Percentiles rank a stretch among this genome's conserved stretches.
Evolutionary conservation across 2,329 filamentous ascomycete species (phyloP).

Genomic region (Aspergillus proliferans): DNA sequence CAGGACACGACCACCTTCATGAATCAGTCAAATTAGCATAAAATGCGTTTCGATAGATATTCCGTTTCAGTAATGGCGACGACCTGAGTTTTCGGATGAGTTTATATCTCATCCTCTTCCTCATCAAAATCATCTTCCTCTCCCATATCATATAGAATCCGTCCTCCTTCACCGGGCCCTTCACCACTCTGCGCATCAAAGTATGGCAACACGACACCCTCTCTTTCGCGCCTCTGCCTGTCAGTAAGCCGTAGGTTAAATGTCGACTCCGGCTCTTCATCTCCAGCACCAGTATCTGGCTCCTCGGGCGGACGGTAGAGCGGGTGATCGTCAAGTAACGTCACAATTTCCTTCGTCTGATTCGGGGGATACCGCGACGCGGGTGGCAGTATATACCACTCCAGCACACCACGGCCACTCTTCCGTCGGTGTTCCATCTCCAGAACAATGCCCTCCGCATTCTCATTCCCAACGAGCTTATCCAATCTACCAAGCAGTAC

Average conservation of each 20-base stretch:
- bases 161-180: constrained; percentile 72
- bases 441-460: constrained; percentile 61
- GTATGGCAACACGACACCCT: constrained; percentile 87
- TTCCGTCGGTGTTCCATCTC: constrained; percentile 82
- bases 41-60: not conserved
- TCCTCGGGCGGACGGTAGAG: constrained; percentile 53
- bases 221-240: constrained; percentile 77
- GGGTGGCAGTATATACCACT: constrained; percentile 58
- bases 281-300: constrained; percentile 35
- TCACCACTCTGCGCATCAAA: constrained; percentile 83
- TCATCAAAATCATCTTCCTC: constrained; percentile 95
- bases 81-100: not conserved
- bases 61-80: not conserved
- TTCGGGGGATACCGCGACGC: constrained; percentile 38
- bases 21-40: not conserved
- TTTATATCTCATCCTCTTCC: constrained; percentile 82
- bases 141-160: constrained; percentile 96
- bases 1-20: constrained; percentile 16
- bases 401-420: constrained; percentile 69
- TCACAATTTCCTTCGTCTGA: constrained; percentile 47
- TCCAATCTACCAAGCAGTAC: constrained; percentile 60
- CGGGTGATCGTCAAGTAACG: constrained; percentile 70
- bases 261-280: constrained; percentile 62
- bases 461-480: constrained; percentile 23
- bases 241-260: constrained; percentile 86